These are phyloP conservation scores for Aspergillus baeticus DNA, from an alignment of 495 filamentous ascomycete species.

Conservation along the genomic window DNA sequence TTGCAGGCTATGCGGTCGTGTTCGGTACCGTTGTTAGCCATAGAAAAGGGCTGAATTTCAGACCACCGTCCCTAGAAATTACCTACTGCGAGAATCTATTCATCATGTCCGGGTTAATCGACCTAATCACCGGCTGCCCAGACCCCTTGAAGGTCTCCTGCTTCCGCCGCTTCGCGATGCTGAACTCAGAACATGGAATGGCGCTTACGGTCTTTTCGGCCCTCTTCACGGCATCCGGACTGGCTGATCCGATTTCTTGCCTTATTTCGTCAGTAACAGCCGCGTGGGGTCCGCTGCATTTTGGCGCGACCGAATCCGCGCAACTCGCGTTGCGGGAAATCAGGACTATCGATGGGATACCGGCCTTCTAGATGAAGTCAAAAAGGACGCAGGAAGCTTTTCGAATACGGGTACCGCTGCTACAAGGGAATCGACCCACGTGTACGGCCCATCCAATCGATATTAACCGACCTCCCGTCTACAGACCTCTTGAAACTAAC, in stretches of 20 bases:
- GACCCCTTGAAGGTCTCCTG: slow-evolving; percentile 26
- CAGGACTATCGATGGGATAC: slow-evolving; percentile 44
- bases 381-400: slow-evolving; percentile 51
- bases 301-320: slow-evolving; percentile 57
- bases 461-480: slow-evolving; percentile 37
- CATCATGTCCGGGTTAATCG: slow-evolving; percentile 30
- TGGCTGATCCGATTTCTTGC: slow-evolving; percentile 39
- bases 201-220: slow-evolving; percentile 32
- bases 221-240: slow-evolving; percentile 32
- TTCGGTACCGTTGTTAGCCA: slow-evolving; percentile 31
- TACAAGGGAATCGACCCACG: slow-evolving; percentile 56
- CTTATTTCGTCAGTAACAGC: slow-evolving; percentile 48
- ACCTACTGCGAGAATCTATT: slow-evolving; percentile 37
- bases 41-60: slow-evolving; percentile 22
- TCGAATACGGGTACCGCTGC: slow-evolving; percentile 60
- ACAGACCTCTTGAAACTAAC: slow-evolving; percentile 51
- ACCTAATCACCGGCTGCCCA: slow-evolving; percentile 12
- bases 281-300: slow-evolving; percentile 56
- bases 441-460: slow-evolving; percentile 42
- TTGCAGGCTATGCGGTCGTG: slow-evolving; percentile 33
- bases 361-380: slow-evolving; percentile 48
- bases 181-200: slow-evolving; percentile 39
- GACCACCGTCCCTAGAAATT: slow-evolving; percentile 16
- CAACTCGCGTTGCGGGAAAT: slow-evolving; percentile 48
- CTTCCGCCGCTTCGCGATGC: slow-evolving; percentile 34